phyloP scores from a whole-genome alignment of 2,329 filamentous ascomycete genomes.

The Tolypocladium cylindrosporum region DNA sequence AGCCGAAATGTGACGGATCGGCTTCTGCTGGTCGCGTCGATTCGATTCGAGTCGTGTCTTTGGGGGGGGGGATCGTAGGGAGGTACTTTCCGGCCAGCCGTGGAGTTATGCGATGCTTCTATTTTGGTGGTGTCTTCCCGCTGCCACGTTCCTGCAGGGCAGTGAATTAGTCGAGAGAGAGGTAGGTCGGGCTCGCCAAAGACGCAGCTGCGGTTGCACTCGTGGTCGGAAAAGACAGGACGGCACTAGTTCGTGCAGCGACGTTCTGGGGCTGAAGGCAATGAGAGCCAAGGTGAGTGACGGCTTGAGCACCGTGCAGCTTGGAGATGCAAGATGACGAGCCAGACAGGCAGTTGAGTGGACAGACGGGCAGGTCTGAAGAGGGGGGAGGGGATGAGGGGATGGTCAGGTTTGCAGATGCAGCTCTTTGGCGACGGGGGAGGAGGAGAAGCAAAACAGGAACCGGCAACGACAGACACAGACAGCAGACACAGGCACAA shows the following conservation, averaged over 20 bases:
- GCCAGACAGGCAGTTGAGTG: background rate
- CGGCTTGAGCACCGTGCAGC: slow-evolving; percentile 1
- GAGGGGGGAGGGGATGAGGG: background rate
- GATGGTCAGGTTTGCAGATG: background rate
- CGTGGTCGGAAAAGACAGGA: slow-evolving; percentile 4
- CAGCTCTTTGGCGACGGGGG: background rate
- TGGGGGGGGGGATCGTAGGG: background rate
- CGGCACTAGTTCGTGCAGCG: slow-evolving; percentile 2
- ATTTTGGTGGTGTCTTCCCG: background rate
- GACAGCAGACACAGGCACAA: background rate
- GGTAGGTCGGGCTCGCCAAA: background rate
- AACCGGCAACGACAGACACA: background rate
- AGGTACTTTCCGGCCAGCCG: background rate
- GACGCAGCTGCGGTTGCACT: background rate
- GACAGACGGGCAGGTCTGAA: background rate
- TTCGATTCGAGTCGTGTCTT: background rate
- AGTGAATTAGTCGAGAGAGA: background rate
- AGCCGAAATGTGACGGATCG: background rate
- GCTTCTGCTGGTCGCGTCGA: background rate
- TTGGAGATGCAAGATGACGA: background rate
- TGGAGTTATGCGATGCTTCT: background rate
- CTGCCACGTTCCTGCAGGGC: background rate
- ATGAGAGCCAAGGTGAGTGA: slow-evolving; percentile 1
- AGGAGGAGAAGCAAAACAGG: background rate
- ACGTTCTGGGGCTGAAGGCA: background rate